These are phyloP conservation scores for Naganishia randhawae DNA, from an alignment of 768 basidiomycete genomes.

Conservation along the genomic window DNA sequence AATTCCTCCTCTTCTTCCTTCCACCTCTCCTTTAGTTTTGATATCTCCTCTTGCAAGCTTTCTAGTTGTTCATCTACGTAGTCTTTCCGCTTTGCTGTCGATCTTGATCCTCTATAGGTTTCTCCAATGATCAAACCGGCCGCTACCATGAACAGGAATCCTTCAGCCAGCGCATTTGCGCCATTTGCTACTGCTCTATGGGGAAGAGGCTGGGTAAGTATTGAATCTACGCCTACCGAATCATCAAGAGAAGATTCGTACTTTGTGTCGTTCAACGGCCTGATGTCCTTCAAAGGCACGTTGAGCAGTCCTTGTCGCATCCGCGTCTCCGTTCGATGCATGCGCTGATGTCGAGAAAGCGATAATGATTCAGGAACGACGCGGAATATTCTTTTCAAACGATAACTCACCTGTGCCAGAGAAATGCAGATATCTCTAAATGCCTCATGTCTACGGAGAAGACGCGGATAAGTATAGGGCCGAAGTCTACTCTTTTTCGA, in stretches of 20 bases:
- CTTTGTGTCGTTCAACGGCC: slow-evolving; percentile 49
- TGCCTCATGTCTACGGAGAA: slow-evolving; percentile 42
- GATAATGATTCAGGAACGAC: neutral
- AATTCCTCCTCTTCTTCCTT: slow-evolving; percentile 25
- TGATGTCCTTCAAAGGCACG: slow-evolving; percentile 44
- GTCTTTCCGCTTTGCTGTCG: slow-evolving; percentile 27
- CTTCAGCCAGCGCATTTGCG: slow-evolving; percentile 47
- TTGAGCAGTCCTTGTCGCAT: slow-evolving; percentile 47
- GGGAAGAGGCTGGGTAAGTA: neutral
- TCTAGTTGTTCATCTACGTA: slow-evolving; percentile 30
- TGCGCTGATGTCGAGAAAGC: slow-evolving; percentile 32
- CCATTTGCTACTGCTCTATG: slow-evolving; percentile 49
- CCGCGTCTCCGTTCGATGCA: slow-evolving; percentile 48
- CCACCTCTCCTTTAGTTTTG: slow-evolving; percentile 23
- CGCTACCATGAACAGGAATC: slow-evolving; percentile 47
- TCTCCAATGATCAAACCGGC: slow-evolving; percentile 47
- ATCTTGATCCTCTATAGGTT: slow-evolving; percentile 28
- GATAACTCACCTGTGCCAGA: slow-evolving; percentile 45
- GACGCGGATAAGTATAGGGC: slow-evolving; percentile 6
- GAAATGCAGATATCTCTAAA: slow-evolving; percentile 48
- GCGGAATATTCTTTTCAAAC: neutral
- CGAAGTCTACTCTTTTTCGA: neutral
- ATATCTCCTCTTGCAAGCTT: slow-evolving; percentile 25
- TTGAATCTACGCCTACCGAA: neutral
- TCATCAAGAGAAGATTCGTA: slow-evolving; percentile 30